Conservation (phyloP, 2,329 filamentous ascomycete species). For the Botryosphaeria agaves region DNA sequence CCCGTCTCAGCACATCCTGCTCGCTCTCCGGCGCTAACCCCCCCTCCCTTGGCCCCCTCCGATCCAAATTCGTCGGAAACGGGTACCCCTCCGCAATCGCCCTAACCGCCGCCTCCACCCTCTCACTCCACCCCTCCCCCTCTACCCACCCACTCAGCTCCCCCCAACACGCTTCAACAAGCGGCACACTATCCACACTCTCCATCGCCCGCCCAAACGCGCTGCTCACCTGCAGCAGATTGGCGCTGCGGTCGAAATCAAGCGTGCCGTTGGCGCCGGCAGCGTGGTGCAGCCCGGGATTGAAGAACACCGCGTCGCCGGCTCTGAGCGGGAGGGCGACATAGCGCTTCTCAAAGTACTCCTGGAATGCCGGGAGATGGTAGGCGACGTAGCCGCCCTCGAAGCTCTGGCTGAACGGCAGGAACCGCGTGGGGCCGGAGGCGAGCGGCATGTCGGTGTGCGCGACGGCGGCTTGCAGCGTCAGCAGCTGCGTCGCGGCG, state of each 20-base stretch:
- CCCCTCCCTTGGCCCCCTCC: slow-evolving; percentile 34
- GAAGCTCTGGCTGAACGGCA: slow-evolving; percentile 43
- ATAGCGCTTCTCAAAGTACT: slow-evolving; percentile 35
- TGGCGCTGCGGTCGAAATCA: slow-evolving; percentile 37
- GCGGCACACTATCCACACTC: slow-evolving; percentile 32
- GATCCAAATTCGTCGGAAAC: slow-evolving; percentile 45
- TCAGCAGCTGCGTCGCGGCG: slow-evolving; percentile 37
- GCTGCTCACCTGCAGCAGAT: slow-evolving; percentile 43
- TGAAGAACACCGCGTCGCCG: slow-evolving; percentile 48
- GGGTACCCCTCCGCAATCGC: slow-evolving; percentile 41
- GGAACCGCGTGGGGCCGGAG: slow-evolving; percentile 40
- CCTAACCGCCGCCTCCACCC: slow-evolving; percentile 29
- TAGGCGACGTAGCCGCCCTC: slow-evolving; percentile 41
- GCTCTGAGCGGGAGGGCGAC: slow-evolving; percentile 33
- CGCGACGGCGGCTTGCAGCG: slow-evolving; percentile 45
- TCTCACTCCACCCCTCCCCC: slow-evolving; percentile 21
- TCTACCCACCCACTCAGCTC: slow-evolving; percentile 14
- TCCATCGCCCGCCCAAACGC: slow-evolving; percentile 51
- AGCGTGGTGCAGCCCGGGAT: slow-evolving; percentile 44
- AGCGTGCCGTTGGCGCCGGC: slow-evolving; percentile 38
- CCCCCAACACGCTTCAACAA: slow-evolving; percentile 30
- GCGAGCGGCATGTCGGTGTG: slow-evolving; percentile 42
- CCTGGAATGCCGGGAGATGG: slow-evolving; percentile 32
- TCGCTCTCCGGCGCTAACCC: slow-evolving; percentile 43
- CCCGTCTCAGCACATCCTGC: slow-evolving; percentile 32